Base-by-base conservation (phyloP, 352 stramenopile genomes). In the Elongisporangium prolatum region DNA sequence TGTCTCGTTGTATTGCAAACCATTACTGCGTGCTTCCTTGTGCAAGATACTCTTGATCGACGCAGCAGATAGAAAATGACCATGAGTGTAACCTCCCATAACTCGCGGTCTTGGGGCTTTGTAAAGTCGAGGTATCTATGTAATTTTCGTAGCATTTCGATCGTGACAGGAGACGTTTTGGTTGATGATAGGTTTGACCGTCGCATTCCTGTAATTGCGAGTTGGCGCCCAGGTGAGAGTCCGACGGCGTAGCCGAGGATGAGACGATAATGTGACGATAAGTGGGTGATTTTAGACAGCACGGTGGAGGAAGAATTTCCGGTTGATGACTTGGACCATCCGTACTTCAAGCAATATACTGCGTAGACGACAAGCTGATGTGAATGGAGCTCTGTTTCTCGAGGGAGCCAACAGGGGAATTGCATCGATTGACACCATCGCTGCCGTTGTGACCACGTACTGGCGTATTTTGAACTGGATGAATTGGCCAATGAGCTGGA, bases 171-270 rank as follows among this genome's bases (percentile, higher is more conserved):
- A 8, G 53, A 50, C n/a, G 63, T 64, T 11, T 53, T 18, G 0
- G 21, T 18, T 0, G 50, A 52, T 28, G 60, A 44, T n/a, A 57
- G 48, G 21, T 65, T 65, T 13, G 54, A 14, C 20, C 57, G 47
- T 0, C 44, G 67, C 70, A 74, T 78, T 21, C 70, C 70, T 2
- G 49, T 67, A 57, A 75, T 59, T 2, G 70, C 61, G n/a, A 75
- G 52, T 8, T 62, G 40, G 53, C 75, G 64, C 16, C 60, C 52
- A 0, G 54, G 47, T 8, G 61, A 21, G 1, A 77, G 53, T 0
- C 40, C 38, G 54, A 75, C 64, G 2, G 34, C 14, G 50, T 71
- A 69, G 2, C 67, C 67, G 21, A 38, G 11, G 2, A 21, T 17
- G 13, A 53, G 6, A 13, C 47, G 56, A 65, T 71, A 60, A 71